Percentiles rank a stretch among this genome's conserved stretches.
These are phyloP conservation scores for Phytophthora hybrid DNA, from an alignment of 352 stramenopile species.

Conservation along the genomic window DNA sequence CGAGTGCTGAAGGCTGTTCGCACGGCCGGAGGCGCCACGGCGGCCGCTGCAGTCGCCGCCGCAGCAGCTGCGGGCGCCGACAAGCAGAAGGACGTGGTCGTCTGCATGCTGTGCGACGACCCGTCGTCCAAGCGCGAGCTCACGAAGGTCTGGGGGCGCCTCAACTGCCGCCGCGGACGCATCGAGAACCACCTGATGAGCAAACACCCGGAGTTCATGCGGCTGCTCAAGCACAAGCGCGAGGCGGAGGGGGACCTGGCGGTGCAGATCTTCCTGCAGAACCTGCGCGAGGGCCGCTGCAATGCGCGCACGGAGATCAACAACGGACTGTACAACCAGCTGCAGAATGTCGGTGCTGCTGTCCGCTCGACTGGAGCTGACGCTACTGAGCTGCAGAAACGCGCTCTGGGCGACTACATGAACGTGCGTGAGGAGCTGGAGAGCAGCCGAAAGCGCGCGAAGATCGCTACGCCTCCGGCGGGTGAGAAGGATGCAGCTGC, in stretches of 20 bases:
- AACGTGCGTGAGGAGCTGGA: slow-evolving; percentile 33
- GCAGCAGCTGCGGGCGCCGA: slow-evolving; percentile 27
- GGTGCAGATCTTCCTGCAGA: slow-evolving; percentile 82
- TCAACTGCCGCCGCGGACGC: slow-evolving; percentile 76
- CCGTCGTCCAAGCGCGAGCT: slow-evolving; percentile 60
- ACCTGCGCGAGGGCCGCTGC: slow-evolving; percentile 74
- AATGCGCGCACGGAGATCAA: slow-evolving; percentile 78
- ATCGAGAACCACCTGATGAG: slow-evolving; percentile 86
- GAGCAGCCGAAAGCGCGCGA: slow-evolving; percentile 36
- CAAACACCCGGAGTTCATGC: slow-evolving; percentile 86
- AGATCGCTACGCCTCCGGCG: slow-evolving; percentile 6
- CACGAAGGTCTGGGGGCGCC: slow-evolving; percentile 77
- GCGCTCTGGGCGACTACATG: slow-evolving; percentile 41
- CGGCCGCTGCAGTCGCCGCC: slow-evolving; percentile 16
- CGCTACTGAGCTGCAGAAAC: slow-evolving; percentile 37
- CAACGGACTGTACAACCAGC: slow-evolving; percentile 62
- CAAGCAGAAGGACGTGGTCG: slow-evolving; percentile 58
- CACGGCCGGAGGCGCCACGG: not conserved
- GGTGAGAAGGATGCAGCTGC: slow-evolving; percentile 16
- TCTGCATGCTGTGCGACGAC: slow-evolving; percentile 85
- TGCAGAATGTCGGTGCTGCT: slow-evolving; percentile 35
- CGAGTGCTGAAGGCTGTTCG: slow-evolving; percentile 39
- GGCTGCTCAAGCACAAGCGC: slow-evolving; percentile 81
- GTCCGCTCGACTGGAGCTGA: slow-evolving; percentile 13
- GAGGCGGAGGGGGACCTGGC: slow-evolving; percentile 72